Percentiles rank a stretch among this genome's conserved stretches.
These are phyloP conservation scores for Meripilus lineatus DNA, from an alignment of 1,284 basidiomycete species.

Conservation along the genomic window DNA sequence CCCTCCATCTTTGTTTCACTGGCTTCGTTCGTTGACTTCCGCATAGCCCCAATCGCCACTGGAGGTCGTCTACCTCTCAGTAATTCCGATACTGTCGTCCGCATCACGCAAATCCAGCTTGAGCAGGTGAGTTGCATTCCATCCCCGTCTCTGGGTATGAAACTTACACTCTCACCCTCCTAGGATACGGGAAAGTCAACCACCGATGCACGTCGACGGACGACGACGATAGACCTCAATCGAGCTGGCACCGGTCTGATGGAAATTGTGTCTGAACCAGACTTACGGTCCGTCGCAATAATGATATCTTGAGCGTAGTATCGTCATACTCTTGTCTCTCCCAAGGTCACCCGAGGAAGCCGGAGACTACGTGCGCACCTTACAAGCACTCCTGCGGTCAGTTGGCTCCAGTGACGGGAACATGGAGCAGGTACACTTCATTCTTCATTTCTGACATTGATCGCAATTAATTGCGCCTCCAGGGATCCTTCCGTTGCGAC, in stretches of 20 bases:
- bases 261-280: conserved; percentile 95
- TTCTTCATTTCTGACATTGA: conserved; percentile 1
- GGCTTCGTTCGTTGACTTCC: conserved; percentile 3
- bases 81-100: conserved; percentile 45
- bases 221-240: conserved; percentile 83
- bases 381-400: conserved; percentile 80
- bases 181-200: conserved; percentile 95
- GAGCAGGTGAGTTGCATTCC: conserved; percentile 70
- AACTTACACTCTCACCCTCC: conserved; percentile 7
- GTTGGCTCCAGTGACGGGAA: conserved; percentile 92
- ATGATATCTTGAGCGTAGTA: too few species aligned
- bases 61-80: conserved; percentile 59
- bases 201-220: conserved; percentile 49
- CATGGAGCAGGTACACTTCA: conserved; percentile 86
- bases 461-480: conserved; percentile 5
- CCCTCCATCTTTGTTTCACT: neutral
- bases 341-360: conserved; percentile 86
- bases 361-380: conserved; percentile 79
- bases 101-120: conserved; percentile 92
- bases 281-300: conserved; percentile 76
- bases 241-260: conserved; percentile 87
- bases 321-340: conserved; percentile 4
- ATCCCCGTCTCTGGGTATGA: neutral
- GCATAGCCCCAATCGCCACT: conserved; percentile 82
- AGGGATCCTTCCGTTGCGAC: conserved; percentile 94